Base-by-base conservation (phyloP, 2,329 filamentous ascomycete genomes). In the Trichoderma sp. region DNA sequence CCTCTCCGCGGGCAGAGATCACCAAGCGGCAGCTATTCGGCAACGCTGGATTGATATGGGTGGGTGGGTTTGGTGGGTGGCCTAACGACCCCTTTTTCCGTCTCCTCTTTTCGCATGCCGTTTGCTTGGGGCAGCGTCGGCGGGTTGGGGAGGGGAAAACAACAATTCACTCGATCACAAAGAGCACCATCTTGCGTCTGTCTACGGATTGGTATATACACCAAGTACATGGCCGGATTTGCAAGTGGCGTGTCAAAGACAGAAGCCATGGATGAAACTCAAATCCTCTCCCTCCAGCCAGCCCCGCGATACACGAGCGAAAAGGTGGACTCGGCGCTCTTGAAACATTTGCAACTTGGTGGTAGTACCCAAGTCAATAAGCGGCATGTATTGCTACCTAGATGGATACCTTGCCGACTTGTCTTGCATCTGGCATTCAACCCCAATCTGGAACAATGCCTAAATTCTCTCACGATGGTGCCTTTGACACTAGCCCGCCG, bases 391-490 rank as follows among this genome's bases (percentile, higher is more conserved):
- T 69, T 62, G 67, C 67, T 69, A 69, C 67, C 65, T 68, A 13
- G 55, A 68, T 61, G 65, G 65, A 28, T 55, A 28, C 65, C 43
- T 20, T 62, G 13, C 28, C 13, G 43, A 8, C 32, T 55, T 62
- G 70, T 65, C 61, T 66, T 39, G 28, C 55, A 62, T 50, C 67
- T 69, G 55, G 55, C 66, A 72, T 72, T 72, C 70, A 39, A 72
- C 67, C 66, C 66, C 47, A 62, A 28, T 69, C 59, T 72, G 43
- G 71, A 69, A 69, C 65, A 72, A 69, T 69, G 71, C 43, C 66
- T 53, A 69, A 69, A 69, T 69, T 69, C 67, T 53, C 57, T 69
- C 67, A 68, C 65, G 39, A 62, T 53, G 66, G 57, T 61, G 55
- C 63, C 47, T 43, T 63, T 36, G 57, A 23, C 68, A 50, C 64